Evolutionary conservation across 331 rosid genomes (phyloP).

Genomic region (Saraca asoca): DNA sequence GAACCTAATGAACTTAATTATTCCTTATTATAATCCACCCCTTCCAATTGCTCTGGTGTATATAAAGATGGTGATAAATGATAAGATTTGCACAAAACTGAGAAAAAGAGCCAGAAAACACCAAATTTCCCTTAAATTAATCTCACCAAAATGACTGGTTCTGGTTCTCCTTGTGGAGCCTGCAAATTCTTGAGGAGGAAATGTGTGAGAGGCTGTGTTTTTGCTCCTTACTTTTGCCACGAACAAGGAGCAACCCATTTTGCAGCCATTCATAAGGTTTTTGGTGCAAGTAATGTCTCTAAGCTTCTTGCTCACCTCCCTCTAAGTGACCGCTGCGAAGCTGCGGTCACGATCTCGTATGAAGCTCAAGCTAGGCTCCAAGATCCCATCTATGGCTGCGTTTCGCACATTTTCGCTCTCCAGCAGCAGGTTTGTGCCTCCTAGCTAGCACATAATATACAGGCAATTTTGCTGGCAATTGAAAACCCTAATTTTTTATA

Average conservation of each 20-base stretch:
- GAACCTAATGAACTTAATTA: constrained; percentile 58
- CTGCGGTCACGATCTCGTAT: constrained; percentile 85
- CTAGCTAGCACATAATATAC: background rate
- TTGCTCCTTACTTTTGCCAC: constrained; percentile 94
- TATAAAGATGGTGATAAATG: constrained; percentile 54
- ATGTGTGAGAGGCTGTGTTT: constrained; percentile 86
- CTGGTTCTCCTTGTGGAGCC: constrained; percentile 99
- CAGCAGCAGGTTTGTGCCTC: constrained; percentile 79
- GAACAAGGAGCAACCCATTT: constrained; percentile 94
- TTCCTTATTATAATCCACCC: constrained; percentile 52
- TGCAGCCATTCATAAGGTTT: constrained; percentile 92
- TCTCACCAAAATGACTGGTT: constrained; percentile 59
- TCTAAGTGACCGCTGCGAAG: constrained; percentile 69
- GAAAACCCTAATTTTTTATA: constrained; percentile 44
- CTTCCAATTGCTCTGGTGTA: constrained; percentile 53
- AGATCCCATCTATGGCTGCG: constrained; percentile 97
- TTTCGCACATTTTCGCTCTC: constrained; percentile 91
- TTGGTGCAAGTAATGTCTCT: constrained; percentile 98
- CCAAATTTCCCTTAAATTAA: constrained; percentile 9
- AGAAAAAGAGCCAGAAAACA: constrained; percentile 31
- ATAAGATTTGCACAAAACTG: constrained; percentile 50
- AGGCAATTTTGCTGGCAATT: constrained; percentile 3
- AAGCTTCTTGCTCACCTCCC: constrained; percentile 88
- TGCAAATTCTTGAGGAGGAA: constrained; percentile 98
- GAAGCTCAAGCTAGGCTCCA: constrained; percentile 99